Conservation (phyloP, 768 basidiomycete species). For the Antrodiella citrinella region DNA sequence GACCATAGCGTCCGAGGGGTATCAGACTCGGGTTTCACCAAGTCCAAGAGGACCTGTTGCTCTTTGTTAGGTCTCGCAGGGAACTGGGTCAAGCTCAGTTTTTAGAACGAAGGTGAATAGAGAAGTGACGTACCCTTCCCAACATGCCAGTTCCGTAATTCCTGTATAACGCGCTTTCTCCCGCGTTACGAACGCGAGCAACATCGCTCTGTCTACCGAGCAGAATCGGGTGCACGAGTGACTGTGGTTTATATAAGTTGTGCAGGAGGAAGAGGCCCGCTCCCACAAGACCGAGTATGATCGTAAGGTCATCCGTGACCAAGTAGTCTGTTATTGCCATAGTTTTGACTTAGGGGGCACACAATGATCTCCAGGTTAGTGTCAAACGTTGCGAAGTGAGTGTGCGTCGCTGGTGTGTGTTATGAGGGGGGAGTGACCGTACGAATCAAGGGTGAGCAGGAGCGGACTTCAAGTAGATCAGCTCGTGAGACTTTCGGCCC, state of each 20-base stretch:
- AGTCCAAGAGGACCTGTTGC: conserved; percentile 54
- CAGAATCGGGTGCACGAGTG: conserved; percentile 88
- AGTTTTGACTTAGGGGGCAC: no score
- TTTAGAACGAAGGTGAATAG: conserved; percentile 6
- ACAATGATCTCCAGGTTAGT: no score
- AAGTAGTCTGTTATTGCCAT: conserved; percentile 49
- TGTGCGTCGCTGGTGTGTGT: no score
- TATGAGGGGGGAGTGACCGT: no score
- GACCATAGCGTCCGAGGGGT: conserved; percentile 72
- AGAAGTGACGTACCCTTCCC: conserved; percentile 54
- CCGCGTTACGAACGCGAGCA: conserved; percentile 67
- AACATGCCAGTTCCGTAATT: conserved; percentile 82
- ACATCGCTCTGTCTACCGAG: conserved; percentile 90
- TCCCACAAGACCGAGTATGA: conserved; percentile 66
- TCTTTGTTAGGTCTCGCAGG: conserved; percentile 68
- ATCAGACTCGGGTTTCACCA: conserved; percentile 60
- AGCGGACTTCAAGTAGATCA: no score
- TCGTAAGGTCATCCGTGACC: conserved; percentile 72
- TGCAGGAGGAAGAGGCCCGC: conserved; percentile 71
- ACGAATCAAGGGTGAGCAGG: no score
- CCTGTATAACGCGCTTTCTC: conserved; percentile 83
- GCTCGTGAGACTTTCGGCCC: no score
- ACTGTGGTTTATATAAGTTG: conserved; percentile 73
- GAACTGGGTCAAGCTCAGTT: conserved; percentile 38
- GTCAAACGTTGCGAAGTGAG: no score